Base-by-base conservation (phyloP, 495 filamentous ascomycete species). In the Talaromyces ruber region DNA sequence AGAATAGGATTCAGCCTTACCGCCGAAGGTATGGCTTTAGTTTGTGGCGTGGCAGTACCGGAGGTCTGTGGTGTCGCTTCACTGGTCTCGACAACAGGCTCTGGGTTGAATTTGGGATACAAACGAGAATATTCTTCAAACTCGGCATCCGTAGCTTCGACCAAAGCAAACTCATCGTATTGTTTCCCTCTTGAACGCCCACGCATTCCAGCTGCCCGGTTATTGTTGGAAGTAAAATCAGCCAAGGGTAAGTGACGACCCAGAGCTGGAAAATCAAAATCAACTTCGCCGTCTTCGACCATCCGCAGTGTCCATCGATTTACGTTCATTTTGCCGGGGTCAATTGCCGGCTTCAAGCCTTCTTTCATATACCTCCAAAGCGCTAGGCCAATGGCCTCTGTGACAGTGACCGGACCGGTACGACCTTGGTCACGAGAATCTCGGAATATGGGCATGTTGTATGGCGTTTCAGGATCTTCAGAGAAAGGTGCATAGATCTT, bases 211-310 rank as follows among this genome's bases (percentile, higher is more conserved):
- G 70, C 82, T 30, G 81, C 81, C 28, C 81, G 84, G 70, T 92
- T 96, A 69, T 97, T 97, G 59, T 91, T 93, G 6, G 93, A 94
- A 0, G 92, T 92, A 64, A 97, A 98, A 45, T 95, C 86, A 0
- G 82, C 84, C 34, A 98, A 86, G 0, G 87, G 84, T 65, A 89
- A 87, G 26, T 84, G 92, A 47, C 94, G 83, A 60, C 86, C 85
- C 7, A 98, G 77, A 0, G 94, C 84, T 4, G 92, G 93, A 65
- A 99, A 98, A 69, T 99, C 94, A 66, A 91, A 91, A 66, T 99
- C 94, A 3, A 97, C 89, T 68, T 99, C 94, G 8, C 90, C 93
- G 67, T 93, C 90, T 65, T 99, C 94, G 7, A 97, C 90, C 90
- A 99, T 96, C 29, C 92, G 82, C 16, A 99, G 74, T 9, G 87